Evolutionary conservation across 306 rosid genomes (phyloP), one percentile per base, ranked within the genome.

Genomic region (Fagus crenata): DNA sequence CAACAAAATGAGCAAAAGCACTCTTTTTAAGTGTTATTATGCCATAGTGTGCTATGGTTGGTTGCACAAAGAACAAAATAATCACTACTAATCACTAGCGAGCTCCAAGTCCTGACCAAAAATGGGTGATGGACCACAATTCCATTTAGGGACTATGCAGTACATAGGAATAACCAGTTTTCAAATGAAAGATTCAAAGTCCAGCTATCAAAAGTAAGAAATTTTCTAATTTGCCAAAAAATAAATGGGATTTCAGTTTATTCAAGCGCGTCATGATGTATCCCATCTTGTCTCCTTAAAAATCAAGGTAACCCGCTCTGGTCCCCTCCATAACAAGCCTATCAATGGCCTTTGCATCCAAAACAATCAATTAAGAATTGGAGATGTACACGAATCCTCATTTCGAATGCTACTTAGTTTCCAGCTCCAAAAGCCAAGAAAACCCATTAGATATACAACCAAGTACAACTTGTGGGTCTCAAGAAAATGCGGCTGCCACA

Each of bases 241-340:
- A 69, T 36, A 40, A 59, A 2, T 11, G n/a, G n/a, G 4, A n/a
- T 42, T 61, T 41, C 46, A 32, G 78, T 40, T 55, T 9, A 65
- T 78, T 31, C 32, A 63, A 61, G 75, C 67, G 64, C 46, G 74
- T 63, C 69, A 81, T 76, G 67, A 79, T 67, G 32, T 18, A 37
- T 67, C 41, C 80, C 72, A 71, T 46, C 35, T 49, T 36, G 63
- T 58, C 78, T 73, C 75, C 82, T 84, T 77, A 51, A 53, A 81
- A 78, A 67, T 77, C 53, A 80, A 84, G 88, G 64, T 72, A 68
- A 61, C 28, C 39, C 31, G 58, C 67, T 54, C 13, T 85, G 86
- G 86, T 85, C 88, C 89, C 87, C 88, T 77, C 80, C 81, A 72
- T 81, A 68, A 78, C 68, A 73, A 78, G 77, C 82, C 84, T 75